Conservation (phyloP, 306 rosid genomes). For the Quercus gilva region DNA sequence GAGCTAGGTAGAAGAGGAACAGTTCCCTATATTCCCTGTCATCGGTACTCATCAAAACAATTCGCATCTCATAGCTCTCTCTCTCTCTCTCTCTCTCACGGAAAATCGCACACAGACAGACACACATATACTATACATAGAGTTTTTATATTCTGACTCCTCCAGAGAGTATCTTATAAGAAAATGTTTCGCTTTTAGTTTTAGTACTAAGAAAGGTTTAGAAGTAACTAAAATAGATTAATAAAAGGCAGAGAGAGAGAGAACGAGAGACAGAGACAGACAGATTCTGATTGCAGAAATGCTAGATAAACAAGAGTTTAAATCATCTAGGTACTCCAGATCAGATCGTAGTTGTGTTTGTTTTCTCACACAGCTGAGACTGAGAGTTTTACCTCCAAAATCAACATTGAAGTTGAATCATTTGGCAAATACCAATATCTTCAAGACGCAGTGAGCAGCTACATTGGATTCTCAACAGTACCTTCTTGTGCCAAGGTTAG, state of each 20-base stretch:
- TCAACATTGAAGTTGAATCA: neutral
- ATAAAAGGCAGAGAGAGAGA: neutral
- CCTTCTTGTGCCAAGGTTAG: neutral
- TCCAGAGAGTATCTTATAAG: neutral
- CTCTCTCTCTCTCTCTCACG: neutral
- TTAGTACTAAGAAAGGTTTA: neutral
- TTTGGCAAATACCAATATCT: neutral
- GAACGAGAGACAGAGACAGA: constrained; percentile 1
- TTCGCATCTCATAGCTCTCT: constrained; percentile 14
- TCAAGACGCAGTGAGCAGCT: neutral
- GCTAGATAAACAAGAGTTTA: neutral
- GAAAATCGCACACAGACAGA: constrained; percentile 2
- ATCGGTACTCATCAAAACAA: constrained; percentile 58
- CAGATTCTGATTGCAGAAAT: constrained; percentile 7
- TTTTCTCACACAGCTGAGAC: neutral
- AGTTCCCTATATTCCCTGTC: constrained; percentile 60
- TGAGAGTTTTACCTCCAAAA: neutral
- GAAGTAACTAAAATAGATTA: constrained; percentile 13
- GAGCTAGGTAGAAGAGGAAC: constrained; percentile 35
- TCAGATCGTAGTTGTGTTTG: constrained; percentile 23
- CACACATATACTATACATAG: neutral
- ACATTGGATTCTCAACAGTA: neutral
- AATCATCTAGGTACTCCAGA: constrained; percentile 3
- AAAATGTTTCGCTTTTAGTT: constrained; percentile 9
- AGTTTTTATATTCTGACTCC: neutral